phyloP scores from a whole-genome alignment of 495 filamentous ascomycete genomes.

The Pyrenula aspistea region DNA sequence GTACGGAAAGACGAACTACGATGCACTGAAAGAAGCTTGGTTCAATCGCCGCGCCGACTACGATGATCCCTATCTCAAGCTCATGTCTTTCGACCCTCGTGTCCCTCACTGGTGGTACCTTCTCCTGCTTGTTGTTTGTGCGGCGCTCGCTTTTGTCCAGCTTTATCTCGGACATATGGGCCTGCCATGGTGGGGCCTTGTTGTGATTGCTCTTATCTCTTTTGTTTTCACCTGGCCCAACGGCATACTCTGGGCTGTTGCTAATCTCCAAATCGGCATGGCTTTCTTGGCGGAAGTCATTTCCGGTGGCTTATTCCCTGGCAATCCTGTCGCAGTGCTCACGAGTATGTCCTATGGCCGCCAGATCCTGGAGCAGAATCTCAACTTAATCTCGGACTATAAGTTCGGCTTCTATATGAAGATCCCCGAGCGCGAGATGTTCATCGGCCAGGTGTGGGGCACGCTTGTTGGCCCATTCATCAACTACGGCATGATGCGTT shows the following conservation, averaged over 20 bases:
- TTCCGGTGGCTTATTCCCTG: conserved; percentile 65
- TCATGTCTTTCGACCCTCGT: conserved; percentile 2
- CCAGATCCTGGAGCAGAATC: conserved; percentile 6
- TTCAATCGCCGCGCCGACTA: conserved; percentile 6
- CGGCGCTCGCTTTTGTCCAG: conserved; percentile 51
- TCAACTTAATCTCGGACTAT: conserved; percentile 22
- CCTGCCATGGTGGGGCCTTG: conserved; percentile 64
- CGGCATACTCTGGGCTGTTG: conserved; percentile 80
- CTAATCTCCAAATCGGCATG: conserved; percentile 69
- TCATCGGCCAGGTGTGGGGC: conserved; percentile 26
- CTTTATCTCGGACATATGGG: conserved; percentile 42
- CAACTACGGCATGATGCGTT: conserved; percentile 28
- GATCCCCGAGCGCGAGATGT: conserved; percentile 28
- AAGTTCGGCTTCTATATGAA: conserved; percentile 23
- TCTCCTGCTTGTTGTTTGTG: conserved; percentile 36
- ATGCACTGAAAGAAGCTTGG: conserved; percentile 2
- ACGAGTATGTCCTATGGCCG: conserved; percentile 72
- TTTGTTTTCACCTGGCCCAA: conserved; percentile 69
- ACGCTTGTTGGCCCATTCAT: conserved; percentile 27
- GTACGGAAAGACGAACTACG: conserved; percentile 1
- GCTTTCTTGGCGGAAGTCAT: conserved; percentile 71
- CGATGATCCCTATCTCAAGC: conserved; percentile 9
- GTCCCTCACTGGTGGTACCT: conserved; percentile 72
- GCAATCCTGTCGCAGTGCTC: conserved; percentile 80
- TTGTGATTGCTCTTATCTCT: conserved; percentile 60